phyloP scores from a whole-genome alignment of 805 yeast genomes.

The Barnettozyma wickerhamii region DNA sequence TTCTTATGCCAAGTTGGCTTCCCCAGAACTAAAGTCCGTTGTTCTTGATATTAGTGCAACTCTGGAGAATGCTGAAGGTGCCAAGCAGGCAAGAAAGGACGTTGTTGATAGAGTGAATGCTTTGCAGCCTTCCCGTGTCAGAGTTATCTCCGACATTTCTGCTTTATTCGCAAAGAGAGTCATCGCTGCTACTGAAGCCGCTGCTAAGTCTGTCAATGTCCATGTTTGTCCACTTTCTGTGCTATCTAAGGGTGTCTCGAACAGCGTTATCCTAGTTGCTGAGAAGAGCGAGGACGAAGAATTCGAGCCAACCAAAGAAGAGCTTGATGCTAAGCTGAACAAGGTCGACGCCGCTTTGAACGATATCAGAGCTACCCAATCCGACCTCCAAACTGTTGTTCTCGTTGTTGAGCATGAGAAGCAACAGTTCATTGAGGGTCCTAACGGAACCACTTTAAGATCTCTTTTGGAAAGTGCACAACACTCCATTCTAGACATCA shows the following conservation, averaged over 20 bases:
- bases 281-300: conserved; percentile 48
- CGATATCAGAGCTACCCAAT: conserved; percentile 53
- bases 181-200: conserved; percentile 34
- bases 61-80: conserved; percentile 41
- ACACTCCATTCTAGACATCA: conserved; percentile 37
- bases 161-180: conserved; percentile 50
- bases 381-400: conserved; percentile 44
- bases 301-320: conserved; percentile 66
- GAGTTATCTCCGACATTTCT: conserved; percentile 59
- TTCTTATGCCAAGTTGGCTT: conserved; percentile 39
- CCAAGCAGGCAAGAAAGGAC: conserved; percentile 62
- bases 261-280: conserved; percentile 52
- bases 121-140: conserved; percentile 62
- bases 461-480: conserved; percentile 30
- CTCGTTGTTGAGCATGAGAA: conserved; percentile 48
- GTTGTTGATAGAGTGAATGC: conserved; percentile 71
- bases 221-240: conserved; percentile 56
- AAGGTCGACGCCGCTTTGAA: conserved; percentile 52
- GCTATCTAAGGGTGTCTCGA: conserved; percentile 38
- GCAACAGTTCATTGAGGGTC: conserved; percentile 60
- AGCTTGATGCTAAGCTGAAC: conserved; percentile 49
- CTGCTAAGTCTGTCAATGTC: conserved; percentile 43
- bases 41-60: conserved; percentile 58
- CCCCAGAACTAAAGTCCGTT: conserved; percentile 38
- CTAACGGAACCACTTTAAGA: conserved; percentile 54